phyloP scores from a whole-genome alignment of 495 filamentous ascomycete species.

The Neurospora sp. region DNA sequence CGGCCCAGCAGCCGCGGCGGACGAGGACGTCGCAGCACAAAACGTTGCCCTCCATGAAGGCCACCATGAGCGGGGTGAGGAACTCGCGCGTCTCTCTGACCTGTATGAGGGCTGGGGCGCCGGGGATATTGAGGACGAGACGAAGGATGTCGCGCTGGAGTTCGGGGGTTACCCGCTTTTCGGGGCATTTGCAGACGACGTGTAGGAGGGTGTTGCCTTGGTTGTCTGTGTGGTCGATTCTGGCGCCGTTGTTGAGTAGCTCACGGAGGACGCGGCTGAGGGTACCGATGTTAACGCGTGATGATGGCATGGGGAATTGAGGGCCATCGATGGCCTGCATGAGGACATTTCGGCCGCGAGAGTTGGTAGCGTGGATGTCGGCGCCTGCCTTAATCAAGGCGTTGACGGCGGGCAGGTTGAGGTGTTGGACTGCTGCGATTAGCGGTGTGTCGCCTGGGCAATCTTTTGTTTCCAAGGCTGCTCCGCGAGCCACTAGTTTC shows the following conservation, averaged over 20 bases:
- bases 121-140: slow-evolving; percentile 12
- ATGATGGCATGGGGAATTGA: slow-evolving; percentile 2
- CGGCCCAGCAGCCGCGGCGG: slow-evolving; percentile 9
- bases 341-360: slow-evolving; percentile 8
- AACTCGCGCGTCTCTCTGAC: slow-evolving; percentile 2
- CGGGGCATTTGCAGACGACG: slow-evolving; percentile 14
- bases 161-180: not conserved
- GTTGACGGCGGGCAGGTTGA: slow-evolving; percentile 11
- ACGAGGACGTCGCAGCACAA: slow-evolving; percentile 18
- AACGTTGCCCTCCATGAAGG: slow-evolving; percentile 6
- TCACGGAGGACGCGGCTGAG: slow-evolving; percentile 8
- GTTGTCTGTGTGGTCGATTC: slow-evolving; percentile 7
- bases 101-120: slow-evolving; percentile 1
- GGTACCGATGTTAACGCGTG: not conserved
- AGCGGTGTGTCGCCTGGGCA: slow-evolving; percentile 23
- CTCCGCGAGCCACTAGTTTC: slow-evolving; percentile 21
- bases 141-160: slow-evolving; percentile 9
- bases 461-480: slow-evolving; percentile 18
- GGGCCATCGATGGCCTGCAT: slow-evolving; percentile 13
- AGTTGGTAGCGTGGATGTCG: slow-evolving; percentile 10
- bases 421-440: slow-evolving; percentile 15
- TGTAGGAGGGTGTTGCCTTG: slow-evolving; percentile 16
- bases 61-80: slow-evolving; percentile 9
- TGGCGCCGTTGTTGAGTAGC: slow-evolving; percentile 13
- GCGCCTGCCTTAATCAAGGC: slow-evolving; percentile 14